phyloP scores from a whole-genome alignment of 306 rosid species.

The Cucumis hystrix region DNA sequence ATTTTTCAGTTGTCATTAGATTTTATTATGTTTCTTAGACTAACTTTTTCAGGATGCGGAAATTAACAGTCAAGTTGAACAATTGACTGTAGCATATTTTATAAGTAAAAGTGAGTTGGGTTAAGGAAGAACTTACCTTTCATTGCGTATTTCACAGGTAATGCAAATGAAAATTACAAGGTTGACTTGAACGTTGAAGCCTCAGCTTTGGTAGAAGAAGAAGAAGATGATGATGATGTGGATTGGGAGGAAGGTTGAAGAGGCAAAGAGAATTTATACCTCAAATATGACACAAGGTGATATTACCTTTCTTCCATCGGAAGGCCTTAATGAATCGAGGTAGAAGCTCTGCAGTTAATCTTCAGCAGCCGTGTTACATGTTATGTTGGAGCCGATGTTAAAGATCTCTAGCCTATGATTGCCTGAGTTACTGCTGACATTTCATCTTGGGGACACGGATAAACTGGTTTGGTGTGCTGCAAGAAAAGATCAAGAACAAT shows the following conservation, averaged over 20 bases:
- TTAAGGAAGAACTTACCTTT: not conserved
- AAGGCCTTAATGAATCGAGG: not conserved
- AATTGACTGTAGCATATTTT: not conserved
- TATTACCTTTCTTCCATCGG: slow-evolving; percentile 6
- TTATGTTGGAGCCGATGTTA: not conserved
- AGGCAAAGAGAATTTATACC: not conserved
- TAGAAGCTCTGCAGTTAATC: slow-evolving; percentile 1
- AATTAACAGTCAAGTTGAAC: not conserved
- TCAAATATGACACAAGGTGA: not conserved
- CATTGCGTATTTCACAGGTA: slow-evolving; percentile 27
- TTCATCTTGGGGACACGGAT: not conserved
- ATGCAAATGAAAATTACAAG: slow-evolving; percentile 44
- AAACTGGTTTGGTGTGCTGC: not conserved
- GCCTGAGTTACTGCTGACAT: slow-evolving; percentile 3
- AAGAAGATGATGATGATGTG: slow-evolving; percentile 44
- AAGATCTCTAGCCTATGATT: not conserved
- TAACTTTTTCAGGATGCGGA: not conserved
- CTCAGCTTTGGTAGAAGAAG: slow-evolving; percentile 45
- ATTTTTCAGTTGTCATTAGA: not conserved
- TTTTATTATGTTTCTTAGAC: not conserved
- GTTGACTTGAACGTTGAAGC: slow-evolving; percentile 83
- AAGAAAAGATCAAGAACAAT: not conserved
- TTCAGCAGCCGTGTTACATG: not conserved
- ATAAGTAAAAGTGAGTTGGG: not conserved
- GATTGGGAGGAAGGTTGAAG: slow-evolving; percentile 93